Evolutionary conservation across 495 filamentous ascomycete genomes (phyloP).

Genomic region (Talaromyces liani): DNA sequence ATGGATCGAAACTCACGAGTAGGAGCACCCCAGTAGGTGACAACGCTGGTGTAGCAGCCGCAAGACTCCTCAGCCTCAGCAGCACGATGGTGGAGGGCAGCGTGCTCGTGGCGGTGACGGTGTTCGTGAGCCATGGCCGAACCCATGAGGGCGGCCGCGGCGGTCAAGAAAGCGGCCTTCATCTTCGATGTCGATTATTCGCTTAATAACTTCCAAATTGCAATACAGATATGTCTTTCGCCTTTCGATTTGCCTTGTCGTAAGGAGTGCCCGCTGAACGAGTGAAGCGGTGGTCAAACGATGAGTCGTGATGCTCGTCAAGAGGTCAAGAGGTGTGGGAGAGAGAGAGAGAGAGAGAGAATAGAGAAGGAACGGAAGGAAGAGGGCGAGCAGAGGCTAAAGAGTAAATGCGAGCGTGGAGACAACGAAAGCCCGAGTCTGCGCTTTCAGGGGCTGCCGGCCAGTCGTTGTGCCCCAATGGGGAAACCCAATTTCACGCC

Average conservation of each 20-base stretch:
- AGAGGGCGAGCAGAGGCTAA: not conserved
- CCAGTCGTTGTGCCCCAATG: not conserved
- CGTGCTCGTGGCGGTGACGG: constrained; percentile 55
- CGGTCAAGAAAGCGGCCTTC: constrained; percentile 61
- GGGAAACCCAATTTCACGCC: not conserved
- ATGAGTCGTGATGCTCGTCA: constrained; percentile 40
- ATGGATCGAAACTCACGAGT: constrained; percentile 41
- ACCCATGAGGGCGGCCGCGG: constrained; percentile 58
- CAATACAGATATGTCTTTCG: constrained; percentile 7
- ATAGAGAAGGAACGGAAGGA: constrained; percentile 14
- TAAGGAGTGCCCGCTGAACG: constrained; percentile 91
- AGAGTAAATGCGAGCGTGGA: not conserved
- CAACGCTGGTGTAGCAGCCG: constrained; percentile 63
- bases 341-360: constrained; percentile 32
- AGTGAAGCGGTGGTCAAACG: constrained; percentile 82
- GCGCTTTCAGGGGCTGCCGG: not conserved
- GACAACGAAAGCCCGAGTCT: not conserved
- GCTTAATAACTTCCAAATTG: not conserved
- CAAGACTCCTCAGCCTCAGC: constrained; percentile 41
- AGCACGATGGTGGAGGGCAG: constrained; percentile 46
- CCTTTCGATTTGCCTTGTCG: constrained; percentile 13
- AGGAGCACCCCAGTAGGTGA: constrained; percentile 50
- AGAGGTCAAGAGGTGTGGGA: constrained; percentile 17
- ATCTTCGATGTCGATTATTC: constrained; percentile 30
- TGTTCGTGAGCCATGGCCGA: constrained; percentile 53